Conservation (phyloP, 805 yeast genomes). For the Vanderwaltozyma tropicalis region DNA sequence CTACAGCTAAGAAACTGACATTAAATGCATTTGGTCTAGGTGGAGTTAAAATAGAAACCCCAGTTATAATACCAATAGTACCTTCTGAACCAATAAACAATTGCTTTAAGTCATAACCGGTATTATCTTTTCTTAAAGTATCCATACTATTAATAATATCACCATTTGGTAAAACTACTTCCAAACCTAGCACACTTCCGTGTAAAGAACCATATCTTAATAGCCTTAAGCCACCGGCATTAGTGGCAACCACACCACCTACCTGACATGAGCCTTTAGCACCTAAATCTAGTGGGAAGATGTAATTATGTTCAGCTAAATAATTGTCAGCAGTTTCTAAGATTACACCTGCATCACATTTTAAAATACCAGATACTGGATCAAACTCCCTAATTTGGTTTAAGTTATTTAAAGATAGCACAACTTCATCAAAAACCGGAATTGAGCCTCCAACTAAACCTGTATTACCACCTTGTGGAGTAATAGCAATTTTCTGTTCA, state of each 20-base stretch:
- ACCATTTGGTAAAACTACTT: conserved; percentile 89
- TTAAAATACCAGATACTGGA: conserved; percentile 69
- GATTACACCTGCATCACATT: conserved; percentile 84
- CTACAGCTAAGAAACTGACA: conserved; percentile 79
- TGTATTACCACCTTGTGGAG: conserved; percentile 96
- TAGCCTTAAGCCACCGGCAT: conserved; percentile 89
- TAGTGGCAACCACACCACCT: conserved; percentile 91
- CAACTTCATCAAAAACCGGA: conserved; percentile 85
- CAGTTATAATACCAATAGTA: conserved; percentile 82
- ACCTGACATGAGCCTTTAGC: conserved; percentile 96
- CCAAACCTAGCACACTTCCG: conserved; percentile 83
- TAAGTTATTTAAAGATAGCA: conserved; percentile 57
- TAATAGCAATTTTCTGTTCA: conserved; percentile 66
- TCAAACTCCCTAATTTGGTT: conserved; percentile 80
- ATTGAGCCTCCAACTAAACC: conserved; percentile 92
- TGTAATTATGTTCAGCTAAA: conserved; percentile 71
- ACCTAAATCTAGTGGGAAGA: conserved; percentile 88
- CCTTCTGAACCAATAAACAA: conserved; percentile 92
- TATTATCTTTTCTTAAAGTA: conserved; percentile 85
- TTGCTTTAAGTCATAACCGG: conserved; percentile 90
- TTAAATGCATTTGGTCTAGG: conserved; percentile 77
- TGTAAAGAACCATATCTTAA: conserved; percentile 86
- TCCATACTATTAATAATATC: conserved; percentile 69
- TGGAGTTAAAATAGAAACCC: conserved; percentile 82
- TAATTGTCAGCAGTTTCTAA: conserved; percentile 75